Percentiles rank a stretch among this genome's conserved stretches.
phyloP scores from a whole-genome alignment of 2,329 filamentous ascomycete genomes.

The Penicillium sp. region DNA sequence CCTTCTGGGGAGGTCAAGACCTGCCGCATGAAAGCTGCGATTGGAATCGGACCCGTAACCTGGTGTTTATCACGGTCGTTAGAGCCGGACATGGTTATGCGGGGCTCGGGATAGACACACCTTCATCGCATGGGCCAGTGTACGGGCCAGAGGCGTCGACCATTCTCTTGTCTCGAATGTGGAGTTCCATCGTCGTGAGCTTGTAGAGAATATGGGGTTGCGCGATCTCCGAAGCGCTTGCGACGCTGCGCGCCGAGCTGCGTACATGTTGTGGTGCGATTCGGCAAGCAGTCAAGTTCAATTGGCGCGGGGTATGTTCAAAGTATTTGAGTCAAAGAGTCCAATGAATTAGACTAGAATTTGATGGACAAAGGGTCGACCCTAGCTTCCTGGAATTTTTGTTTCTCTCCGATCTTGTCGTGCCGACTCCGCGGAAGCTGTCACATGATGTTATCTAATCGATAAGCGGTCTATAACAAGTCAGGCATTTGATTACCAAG shows the following conservation, averaged over 20 bases:
- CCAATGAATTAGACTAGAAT: background rate
- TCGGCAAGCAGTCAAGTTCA: background rate
- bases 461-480: background rate
- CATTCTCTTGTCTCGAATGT: slow-evolving; percentile 61
- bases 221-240: slow-evolving; percentile 24
- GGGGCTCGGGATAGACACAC: slow-evolving; percentile 46
- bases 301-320: background rate
- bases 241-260: slow-evolving; percentile 29
- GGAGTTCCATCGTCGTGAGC: slow-evolving; percentile 32
- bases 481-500: too few relatives aligned
- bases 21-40: slow-evolving; percentile 98
- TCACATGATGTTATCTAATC: background rate
- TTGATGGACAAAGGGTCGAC: background rate
- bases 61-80: slow-evolving; percentile 38
- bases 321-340: fast-evolving
- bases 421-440: background rate
- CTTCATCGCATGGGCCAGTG: slow-evolving; percentile 80
- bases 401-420: background rate
- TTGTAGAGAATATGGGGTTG: slow-evolving; percentile 13
- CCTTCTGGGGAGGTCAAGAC: slow-evolving; percentile 87
- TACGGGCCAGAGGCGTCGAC: slow-evolving; percentile 90
- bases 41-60: slow-evolving; percentile 85
- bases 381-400: background rate
- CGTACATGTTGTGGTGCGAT: slow-evolving; percentile 24
- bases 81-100: background rate